Conservation (phyloP, 2,329 filamentous ascomycete genomes). For the Iodosphaeria phyllophila region DNA sequence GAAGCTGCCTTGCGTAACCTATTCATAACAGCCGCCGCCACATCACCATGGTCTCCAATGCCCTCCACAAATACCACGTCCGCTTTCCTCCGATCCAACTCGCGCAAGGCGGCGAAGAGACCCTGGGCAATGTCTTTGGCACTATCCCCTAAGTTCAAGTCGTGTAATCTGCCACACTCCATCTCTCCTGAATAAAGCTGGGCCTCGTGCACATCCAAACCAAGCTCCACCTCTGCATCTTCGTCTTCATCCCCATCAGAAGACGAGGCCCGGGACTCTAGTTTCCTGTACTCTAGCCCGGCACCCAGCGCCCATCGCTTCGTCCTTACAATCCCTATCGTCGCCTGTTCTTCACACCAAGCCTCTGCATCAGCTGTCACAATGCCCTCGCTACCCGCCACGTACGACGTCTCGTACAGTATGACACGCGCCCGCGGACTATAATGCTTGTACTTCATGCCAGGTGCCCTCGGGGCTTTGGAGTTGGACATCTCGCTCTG, state of each 20-base stretch:
- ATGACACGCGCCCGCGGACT: constrained; percentile 77
- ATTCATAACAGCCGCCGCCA: constrained; percentile 78
- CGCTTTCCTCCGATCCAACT: constrained; percentile 62
- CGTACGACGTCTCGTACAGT: constrained; percentile 47
- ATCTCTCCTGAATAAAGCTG: constrained; percentile 15
- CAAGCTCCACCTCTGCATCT: constrained; percentile 9
- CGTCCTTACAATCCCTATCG: constrained; percentile 36
- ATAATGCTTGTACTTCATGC: constrained; percentile 99
- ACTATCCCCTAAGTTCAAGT: constrained; percentile 54
- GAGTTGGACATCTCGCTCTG: constrained; percentile 44
- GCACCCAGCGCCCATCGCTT: constrained; percentile 28
- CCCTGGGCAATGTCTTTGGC: constrained; percentile 64
- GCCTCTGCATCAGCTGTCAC: constrained; percentile 14
- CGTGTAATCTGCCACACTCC: constrained; percentile 30
- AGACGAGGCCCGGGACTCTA: constrained; percentile 12
- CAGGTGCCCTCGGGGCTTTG: constrained; percentile 64
- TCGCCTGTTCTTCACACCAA: constrained; percentile 2
- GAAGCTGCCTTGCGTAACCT: constrained; percentile 60
- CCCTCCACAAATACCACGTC: constrained; percentile 85
- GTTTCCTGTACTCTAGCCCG: constrained; percentile 16
- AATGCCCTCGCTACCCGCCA: constrained; percentile 16
- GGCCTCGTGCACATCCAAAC: constrained; percentile 20
- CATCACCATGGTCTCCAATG: constrained; percentile 59
- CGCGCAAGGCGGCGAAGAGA: constrained; percentile 71
- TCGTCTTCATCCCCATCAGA: constrained; percentile 6